phyloP scores from a whole-genome alignment of 805 yeast species.

The Blastobotrys robertii region DNA sequence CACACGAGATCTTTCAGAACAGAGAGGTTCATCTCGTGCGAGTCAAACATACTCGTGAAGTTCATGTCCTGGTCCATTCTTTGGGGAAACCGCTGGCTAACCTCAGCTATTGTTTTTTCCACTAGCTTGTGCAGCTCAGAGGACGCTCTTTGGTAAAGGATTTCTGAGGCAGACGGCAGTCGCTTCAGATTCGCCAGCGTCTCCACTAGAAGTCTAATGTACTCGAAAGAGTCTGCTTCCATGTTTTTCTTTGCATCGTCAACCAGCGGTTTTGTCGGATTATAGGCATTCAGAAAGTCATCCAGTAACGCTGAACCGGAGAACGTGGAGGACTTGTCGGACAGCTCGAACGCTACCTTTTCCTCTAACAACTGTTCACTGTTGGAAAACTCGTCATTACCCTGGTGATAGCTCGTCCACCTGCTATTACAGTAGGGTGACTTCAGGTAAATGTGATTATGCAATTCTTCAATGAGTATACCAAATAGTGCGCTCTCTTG shows the following conservation, averaged over 20 bases:
- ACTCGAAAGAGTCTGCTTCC: conserved; percentile 41
- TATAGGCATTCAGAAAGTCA: conserved; percentile 13
- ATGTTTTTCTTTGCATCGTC: conserved; percentile 28
- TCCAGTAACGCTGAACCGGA: conserved; percentile 19
- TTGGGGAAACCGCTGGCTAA: conserved; percentile 46
- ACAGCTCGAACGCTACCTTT: conserved; percentile 17
- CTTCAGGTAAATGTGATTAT: conserved; percentile 56
- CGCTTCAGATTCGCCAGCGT: conserved; percentile 53
- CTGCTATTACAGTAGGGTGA: conserved; percentile 27
- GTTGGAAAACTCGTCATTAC: conserved; percentile 12
- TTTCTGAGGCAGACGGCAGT: conserved; percentile 46
- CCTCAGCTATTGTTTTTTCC: conserved; percentile 53
- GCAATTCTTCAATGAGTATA: conserved; percentile 66
- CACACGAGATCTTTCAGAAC: conserved; percentile 64
- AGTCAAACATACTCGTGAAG: conserved; percentile 15
- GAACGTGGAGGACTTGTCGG: conserved; percentile 14
- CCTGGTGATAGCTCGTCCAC: conserved; percentile 21
- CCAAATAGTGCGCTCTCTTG: conserved; percentile 46
- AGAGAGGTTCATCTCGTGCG: conserved; percentile 41
- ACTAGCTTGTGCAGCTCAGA: conserved; percentile 57
- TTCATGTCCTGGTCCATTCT: conserved; percentile 14
- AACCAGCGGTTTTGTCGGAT: conserved; percentile 8
- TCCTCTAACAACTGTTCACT: conserved; percentile 19
- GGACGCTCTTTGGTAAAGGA: conserved; percentile 44
- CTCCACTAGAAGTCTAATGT: conserved; percentile 42